A percentile compares a stretch with the other conserved stretches of the same genome.
phyloP scores from a whole-genome alignment of 2,329 filamentous ascomycete genomes.

The Neodidymelliopsis sp. region DNA sequence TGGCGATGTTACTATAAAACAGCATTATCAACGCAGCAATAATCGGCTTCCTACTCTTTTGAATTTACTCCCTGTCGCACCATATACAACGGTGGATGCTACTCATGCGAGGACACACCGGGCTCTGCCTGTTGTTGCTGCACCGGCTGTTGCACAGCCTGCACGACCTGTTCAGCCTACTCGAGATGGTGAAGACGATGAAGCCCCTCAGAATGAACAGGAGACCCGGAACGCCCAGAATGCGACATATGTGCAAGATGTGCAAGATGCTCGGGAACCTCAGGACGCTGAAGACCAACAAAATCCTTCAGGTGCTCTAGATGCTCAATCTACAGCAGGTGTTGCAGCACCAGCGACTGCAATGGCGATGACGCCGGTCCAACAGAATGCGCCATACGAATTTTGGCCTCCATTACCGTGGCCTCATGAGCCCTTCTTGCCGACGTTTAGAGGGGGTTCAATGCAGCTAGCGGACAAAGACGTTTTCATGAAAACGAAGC shows the following conservation, averaged over 20 bases:
- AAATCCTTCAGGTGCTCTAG: too few species aligned
- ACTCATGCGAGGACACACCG: background rate
- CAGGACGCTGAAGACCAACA: too few species aligned
- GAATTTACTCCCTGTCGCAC: background rate
- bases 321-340: too few species aligned
- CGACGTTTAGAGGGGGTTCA: background rate
- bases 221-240: too few species aligned
- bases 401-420: background rate
- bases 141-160: background rate
- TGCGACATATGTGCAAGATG: too few species aligned
- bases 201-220: too few species aligned
- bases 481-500: background rate
- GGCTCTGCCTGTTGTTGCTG: background rate
- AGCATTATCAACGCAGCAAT: background rate
- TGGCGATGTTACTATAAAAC: background rate
- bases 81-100: background rate
- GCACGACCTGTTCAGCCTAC: background rate
- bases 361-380: too few species aligned
- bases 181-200: too few species aligned
- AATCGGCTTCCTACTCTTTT: background rate
- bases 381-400: background rate
- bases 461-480: background rate
- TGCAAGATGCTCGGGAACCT: too few species aligned
- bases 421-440: background rate
- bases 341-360: too few species aligned